Base-by-base conservation (phyloP, 257 asterid genomes). In the Forsythia suspensa region DNA sequence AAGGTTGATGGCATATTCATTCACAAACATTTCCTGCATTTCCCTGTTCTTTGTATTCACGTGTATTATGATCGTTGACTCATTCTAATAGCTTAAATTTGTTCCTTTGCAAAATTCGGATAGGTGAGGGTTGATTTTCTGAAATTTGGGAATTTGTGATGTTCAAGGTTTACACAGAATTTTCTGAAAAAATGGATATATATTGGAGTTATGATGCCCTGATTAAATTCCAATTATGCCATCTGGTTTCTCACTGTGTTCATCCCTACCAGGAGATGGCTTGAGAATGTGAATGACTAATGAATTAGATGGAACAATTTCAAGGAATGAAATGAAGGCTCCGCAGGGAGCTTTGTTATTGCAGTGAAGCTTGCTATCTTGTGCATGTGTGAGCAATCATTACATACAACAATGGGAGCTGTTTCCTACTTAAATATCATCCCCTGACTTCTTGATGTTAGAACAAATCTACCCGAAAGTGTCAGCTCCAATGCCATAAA, bases 41-140 rank as follows among this genome's bases (percentile, higher is more conserved):
- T 63, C 39, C 5, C 3, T 63, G 70, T 63, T 24, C 39, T 63
- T 9, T 8, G 2, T 63, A 18, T 24, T 63, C 3, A 63, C 0
- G 2, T 69, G 71, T 42, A 12, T 29, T 13, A 55, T 36, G 43
- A 29, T 67, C 41, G 51, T 81, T 77, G 78, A 41, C 52, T 76
- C 40, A 72, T 46, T 66, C 66, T 16, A 55, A 70, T 57, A 38
- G 16, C 38, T 12, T 24, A n/a, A 39, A 46, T 12, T 13, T 68
- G 63, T 73, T 63, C 10, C 71, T 61, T 48, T 3, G 34, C 74
- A 61, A 67, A 73, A 20, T 51, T 73, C 4, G 46, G 74, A 36
- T 48, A 1, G 4, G 71, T 21, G 16, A 77, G 67, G 74, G 41
- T 71, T 41, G 39, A 71, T 12, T 63, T 21, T 63, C 38, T 63